Conservation (phyloP, 2,329 filamentous ascomycete genomes). For the Colletotrichum orbiculare region DNA sequence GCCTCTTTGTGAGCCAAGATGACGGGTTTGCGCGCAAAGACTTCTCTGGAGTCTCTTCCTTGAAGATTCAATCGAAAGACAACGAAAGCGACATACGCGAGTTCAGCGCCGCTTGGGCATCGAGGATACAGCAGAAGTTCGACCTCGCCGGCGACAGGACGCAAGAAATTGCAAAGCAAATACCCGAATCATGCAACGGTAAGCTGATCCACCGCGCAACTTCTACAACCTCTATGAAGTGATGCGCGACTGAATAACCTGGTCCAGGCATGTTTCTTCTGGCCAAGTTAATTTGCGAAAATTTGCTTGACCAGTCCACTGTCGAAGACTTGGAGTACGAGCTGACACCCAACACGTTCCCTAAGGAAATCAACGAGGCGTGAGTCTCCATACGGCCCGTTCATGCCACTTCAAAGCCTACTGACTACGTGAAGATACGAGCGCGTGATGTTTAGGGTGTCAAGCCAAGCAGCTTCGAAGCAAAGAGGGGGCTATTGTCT, state of each 20-base stretch:
- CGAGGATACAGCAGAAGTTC: neutral
- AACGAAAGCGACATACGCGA: neutral
- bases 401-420: neutral
- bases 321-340: neutral
- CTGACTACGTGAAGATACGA: neutral
- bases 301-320: neutral
- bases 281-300: constrained; percentile 1
- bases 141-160: neutral
- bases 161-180: neutral
- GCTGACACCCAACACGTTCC: neutral
- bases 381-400: neutral
- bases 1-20: constrained; percentile 6
- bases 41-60: neutral
- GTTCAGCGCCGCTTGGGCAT: neutral
- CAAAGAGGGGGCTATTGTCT: neutral
- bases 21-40: neutral
- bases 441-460: neutral
- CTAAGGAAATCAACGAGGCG: neutral
- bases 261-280: neutral
- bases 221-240: neutral
- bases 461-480: neutral
- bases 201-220: too few relatives aligned
- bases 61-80: neutral
- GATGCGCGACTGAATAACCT: neutral
- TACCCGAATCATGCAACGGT: neutral